These are phyloP conservation scores for Malassezia sympodialis DNA, from an alignment of 1,284 basidiomycete species.

Conservation along the genomic window DNA sequence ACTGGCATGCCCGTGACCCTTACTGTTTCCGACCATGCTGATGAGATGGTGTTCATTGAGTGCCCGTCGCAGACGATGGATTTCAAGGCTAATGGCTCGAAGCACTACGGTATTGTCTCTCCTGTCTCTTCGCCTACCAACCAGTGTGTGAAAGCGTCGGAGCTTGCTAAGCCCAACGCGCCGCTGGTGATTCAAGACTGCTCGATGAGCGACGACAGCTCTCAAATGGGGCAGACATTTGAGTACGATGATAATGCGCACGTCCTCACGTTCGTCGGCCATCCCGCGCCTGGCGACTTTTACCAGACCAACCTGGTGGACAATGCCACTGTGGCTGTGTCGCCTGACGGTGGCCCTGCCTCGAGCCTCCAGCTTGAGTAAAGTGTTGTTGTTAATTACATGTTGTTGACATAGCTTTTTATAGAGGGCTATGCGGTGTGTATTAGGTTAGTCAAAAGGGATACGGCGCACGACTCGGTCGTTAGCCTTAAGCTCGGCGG, in stretches of 20 bases:
- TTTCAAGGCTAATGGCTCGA: background rate
- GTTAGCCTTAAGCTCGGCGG: constrained; percentile 36
- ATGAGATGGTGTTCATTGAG: constrained; percentile 8
- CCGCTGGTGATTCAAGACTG: constrained; percentile 4
- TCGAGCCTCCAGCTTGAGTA: background rate
- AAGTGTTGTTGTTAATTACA: background rate
- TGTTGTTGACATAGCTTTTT: background rate
- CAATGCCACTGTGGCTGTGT: constrained; percentile 8
- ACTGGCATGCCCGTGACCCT: background rate
- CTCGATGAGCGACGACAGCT: constrained; percentile 12
- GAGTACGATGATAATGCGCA: constrained; percentile 7
- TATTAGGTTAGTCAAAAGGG: constrained; percentile 18
- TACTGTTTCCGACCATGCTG: background rate
- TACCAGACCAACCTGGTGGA: constrained; percentile 1
- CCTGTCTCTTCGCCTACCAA: background rate
- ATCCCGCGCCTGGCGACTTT: background rate
- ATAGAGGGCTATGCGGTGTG: background rate
- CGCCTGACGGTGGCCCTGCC: background rate
- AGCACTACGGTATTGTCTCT: constrained; percentile 14
- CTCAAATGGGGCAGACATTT: constrained; percentile 12
- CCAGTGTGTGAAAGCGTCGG: constrained; percentile 1
- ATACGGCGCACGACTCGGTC: constrained; percentile 1
- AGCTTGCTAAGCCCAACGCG: constrained; percentile 2
- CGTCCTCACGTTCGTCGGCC: background rate
- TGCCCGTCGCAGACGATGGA: constrained; percentile 8